Percentiles rank a stretch among this genome's conserved stretches.
Evolutionary conservation across 805 yeast genomes (phyloP).

Genomic region (Candida odintsovae): DNA sequence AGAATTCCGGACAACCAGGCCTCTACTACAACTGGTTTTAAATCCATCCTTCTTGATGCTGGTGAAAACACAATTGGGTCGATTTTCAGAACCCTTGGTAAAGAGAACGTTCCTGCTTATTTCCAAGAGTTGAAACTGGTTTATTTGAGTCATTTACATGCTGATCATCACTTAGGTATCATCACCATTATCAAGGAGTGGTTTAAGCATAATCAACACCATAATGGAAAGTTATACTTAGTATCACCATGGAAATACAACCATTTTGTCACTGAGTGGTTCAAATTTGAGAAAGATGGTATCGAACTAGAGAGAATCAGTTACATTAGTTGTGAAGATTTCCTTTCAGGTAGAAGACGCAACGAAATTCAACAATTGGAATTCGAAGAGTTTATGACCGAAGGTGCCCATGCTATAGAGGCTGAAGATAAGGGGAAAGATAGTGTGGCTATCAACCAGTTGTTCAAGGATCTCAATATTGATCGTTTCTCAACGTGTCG

Average conservation of each 20-base stretch:
- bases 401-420: neutral
- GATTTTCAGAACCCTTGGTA: conserved; percentile 55
- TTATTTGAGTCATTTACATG: conserved; percentile 87
- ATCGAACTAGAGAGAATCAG: conserved; percentile 37
- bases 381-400: conserved; percentile 16
- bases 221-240: conserved; percentile 42
- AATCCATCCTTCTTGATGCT: conserved; percentile 73
- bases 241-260: conserved; percentile 73
- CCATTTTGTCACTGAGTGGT: conserved; percentile 67
- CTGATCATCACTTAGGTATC: conserved; percentile 93
- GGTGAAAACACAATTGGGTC: conserved; percentile 90
- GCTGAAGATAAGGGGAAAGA: conserved; percentile 15
- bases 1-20: conserved; percentile 49
- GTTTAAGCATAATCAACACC: conserved; percentile 38
- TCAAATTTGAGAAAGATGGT: conserved; percentile 34
- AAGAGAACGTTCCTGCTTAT: conserved; percentile 34
- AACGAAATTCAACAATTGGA: conserved; percentile 26
- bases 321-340: conserved; percentile 58
- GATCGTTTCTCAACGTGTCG: conserved; percentile 49
- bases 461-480: conserved; percentile 41
- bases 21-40: conserved; percentile 23
- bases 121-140: conserved; percentile 60
- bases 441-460: conserved; percentile 23
- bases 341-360: conserved; percentile 34
- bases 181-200: conserved; percentile 65